Evolutionary conservation across 257 asterid genomes (phyloP), one percentile per base, ranked within the genome.

Genomic region (Salvia splendens): DNA sequence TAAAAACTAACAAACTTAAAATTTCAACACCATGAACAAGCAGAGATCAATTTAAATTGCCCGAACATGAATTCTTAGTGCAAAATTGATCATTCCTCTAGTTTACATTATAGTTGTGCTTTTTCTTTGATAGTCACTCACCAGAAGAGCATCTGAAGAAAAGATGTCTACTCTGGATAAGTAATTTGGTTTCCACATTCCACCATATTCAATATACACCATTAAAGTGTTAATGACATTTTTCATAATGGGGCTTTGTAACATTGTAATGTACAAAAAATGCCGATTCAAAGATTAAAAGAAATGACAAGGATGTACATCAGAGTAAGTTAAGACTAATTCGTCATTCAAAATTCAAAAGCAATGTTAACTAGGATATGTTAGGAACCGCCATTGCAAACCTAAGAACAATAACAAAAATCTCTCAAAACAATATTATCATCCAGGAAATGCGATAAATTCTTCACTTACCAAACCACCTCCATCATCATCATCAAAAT

Each of bases 401-500:
- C 57, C 43, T 7, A 43, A 11, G 30, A 56, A 20, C 24, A 62
- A 49, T 24, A 5, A 47, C 14, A 4, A 2, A 49, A 33, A 32
- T 3, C 12, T 32, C 43, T 36, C 32, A 64, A 28, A 49, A 50
- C 12, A 68, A 50, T 71, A 52, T 4, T 8, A 32, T 52, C 40
- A 32, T 58, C 59, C 36, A 51, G 54, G 14, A 20, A 68, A 43
- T n/a, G 64, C 67, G 69, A 65, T 45, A 57, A 46, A 60, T 55
- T 60, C 6, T 42, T 57, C 36, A 80, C 97, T 81, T 81, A 93
- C 99, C 96, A 90, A 69, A 53, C 99, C 99, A 74, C 99, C 99
- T 5, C 99, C 99, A 58, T 93, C 99, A 46, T 93, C 99, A 73
- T 93, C 99, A 65, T 93, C 99, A 81, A 93, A 93, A 81, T 93